These are phyloP conservation scores for Silene noctiflora DNA, from an alignment of 179 eudicot species.

Conservation along the genomic window DNA sequence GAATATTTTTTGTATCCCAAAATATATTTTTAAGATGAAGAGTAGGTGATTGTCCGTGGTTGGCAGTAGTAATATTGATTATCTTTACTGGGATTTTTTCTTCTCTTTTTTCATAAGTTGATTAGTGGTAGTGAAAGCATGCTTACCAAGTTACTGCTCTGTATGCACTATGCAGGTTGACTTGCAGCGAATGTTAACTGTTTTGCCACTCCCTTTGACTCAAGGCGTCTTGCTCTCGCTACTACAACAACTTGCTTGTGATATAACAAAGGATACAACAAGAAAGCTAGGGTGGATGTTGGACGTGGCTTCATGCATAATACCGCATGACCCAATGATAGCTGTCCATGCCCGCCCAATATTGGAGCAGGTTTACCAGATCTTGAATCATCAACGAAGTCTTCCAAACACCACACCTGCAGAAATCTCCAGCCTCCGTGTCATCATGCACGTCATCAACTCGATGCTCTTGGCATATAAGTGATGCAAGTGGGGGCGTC, in stretches of 20 bases:
- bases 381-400: conserved; percentile 63
- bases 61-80: too few relatives aligned
- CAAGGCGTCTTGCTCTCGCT: conserved; percentile 93
- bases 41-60: too few relatives aligned
- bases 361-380: conserved; percentile 94
- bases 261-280: conserved; percentile 56
- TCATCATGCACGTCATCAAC: conserved; percentile 76
- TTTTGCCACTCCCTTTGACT: conserved; percentile 64
- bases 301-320: conserved; percentile 68
- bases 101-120: background rate
- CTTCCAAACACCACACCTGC: conserved; percentile 45
- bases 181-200: conserved; percentile 48
- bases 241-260: conserved; percentile 95
- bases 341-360: conserved; percentile 77
- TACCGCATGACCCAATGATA: conserved; percentile 72
- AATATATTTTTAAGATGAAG: too few relatives aligned
- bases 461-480: conserved; percentile 66
- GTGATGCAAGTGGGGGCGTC: conserved; percentile 28
- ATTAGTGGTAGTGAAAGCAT: background rate
- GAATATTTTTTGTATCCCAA: too few relatives aligned
- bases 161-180: conserved; percentile 54
- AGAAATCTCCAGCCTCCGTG: conserved; percentile 61
- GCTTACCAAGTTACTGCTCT: background rate
- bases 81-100: too few relatives aligned
- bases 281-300: conserved; percentile 79